phyloP scores from a whole-genome alignment of 345 rosid genomes.

The Lepidium aucheri region DNA sequence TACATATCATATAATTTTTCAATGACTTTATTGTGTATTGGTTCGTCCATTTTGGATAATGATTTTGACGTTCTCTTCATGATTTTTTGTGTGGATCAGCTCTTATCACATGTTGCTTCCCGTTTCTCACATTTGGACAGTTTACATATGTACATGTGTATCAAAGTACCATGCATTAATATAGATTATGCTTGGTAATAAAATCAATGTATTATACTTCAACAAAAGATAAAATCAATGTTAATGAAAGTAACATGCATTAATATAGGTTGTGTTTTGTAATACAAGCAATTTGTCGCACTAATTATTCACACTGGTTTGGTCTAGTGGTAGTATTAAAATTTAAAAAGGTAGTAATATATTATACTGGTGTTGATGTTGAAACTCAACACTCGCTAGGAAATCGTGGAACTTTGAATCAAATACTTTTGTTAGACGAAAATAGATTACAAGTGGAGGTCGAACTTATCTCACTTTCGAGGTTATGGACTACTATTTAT shows the following conservation, averaged over 20 bases:
- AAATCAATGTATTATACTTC: no score
- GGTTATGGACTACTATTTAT: no score
- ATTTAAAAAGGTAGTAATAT: no score
- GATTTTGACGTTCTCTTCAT: background rate
- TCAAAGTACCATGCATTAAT: background rate
- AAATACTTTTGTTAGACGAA: no score
- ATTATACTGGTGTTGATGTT: no score
- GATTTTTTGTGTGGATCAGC: slow-evolving; percentile 28
- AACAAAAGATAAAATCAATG: no score
- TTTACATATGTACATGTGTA: slow-evolving; percentile 20
- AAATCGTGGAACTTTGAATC: no score
- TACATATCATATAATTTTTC: background rate
- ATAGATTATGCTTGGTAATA: background rate
- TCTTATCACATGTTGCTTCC: slow-evolving; percentile 38
- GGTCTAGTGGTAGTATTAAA: no score
- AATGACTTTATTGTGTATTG: background rate
- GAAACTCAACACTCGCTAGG: no score
- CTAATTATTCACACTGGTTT: no score
- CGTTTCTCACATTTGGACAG: slow-evolving; percentile 48
- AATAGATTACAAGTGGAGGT: no score
- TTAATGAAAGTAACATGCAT: background rate
- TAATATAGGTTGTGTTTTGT: background rate
- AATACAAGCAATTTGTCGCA: background rate
- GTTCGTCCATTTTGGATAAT: background rate
- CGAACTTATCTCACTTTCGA: no score